These are phyloP conservation scores for Flaveria sonorensis DNA, from an alignment of 129 eudicot genomes.

Conservation along the genomic window DNA sequence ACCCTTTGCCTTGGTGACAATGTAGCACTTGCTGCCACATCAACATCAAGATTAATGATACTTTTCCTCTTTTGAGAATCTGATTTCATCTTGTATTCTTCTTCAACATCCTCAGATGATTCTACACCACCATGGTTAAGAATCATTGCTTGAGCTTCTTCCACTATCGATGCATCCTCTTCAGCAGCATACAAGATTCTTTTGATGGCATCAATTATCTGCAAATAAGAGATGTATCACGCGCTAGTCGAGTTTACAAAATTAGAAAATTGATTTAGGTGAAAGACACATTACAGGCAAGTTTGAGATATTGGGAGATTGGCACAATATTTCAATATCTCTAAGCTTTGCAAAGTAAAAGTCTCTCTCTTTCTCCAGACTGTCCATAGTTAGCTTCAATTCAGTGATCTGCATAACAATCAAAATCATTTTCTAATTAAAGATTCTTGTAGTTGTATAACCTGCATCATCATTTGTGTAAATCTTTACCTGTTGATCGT, in stretches of 20 bases:
- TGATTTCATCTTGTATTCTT: constrained; percentile 4
- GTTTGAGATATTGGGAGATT: constrained; percentile 66
- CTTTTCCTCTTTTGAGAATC: constrained; percentile 69
- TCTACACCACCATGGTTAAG: constrained; percentile 28
- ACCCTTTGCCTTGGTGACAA: constrained; percentile 79
- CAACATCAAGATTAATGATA: constrained; percentile 70
- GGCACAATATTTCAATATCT: constrained; percentile 85
- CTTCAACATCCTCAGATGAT: not conserved
- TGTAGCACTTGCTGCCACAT: constrained; percentile 62
- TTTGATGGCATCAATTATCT: constrained; percentile 71
- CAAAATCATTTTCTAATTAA: not conserved
- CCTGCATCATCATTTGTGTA: constrained; percentile 1
- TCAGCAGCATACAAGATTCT: constrained; percentile 80
- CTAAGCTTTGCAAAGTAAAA: constrained; percentile 94
- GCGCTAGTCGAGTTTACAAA: not conserved
- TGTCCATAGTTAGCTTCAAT: constrained; percentile 76
- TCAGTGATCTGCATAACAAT: constrained; percentile 70
- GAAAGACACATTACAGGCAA: constrained; percentile 47
- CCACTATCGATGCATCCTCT: constrained; percentile 74
- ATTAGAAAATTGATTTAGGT: not conserved
- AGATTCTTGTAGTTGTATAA: constrained; percentile 13
- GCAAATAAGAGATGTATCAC: constrained; percentile 2
- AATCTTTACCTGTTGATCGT: constrained; percentile 68
- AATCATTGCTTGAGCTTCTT: constrained; percentile 74
- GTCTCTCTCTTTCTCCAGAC: constrained; percentile 86